Percentiles rank a stretch among this genome's conserved stretches.
Evolutionary conservation across 148 eudicot genomes (phyloP).

Genomic region (Nepenthes gracilis): DNA sequence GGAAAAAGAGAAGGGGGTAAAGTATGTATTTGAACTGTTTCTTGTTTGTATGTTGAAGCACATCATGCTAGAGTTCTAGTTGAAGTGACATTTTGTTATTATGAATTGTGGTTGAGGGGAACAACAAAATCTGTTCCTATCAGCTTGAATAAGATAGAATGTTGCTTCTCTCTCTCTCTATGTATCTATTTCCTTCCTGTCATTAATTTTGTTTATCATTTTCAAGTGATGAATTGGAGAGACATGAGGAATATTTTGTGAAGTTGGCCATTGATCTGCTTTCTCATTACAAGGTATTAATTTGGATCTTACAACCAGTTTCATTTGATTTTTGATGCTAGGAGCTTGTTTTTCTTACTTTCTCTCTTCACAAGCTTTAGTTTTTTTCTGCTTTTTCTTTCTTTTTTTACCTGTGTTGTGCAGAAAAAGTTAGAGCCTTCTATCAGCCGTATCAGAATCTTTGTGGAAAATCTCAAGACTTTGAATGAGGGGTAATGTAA

Average conservation of each 20-base stretch:
- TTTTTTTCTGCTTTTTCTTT: neutral
- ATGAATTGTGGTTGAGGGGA: no score
- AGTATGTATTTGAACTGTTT: conserved; percentile 30
- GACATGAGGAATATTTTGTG: conserved; percentile 66
- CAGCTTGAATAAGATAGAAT: no score
- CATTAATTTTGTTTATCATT: conserved; percentile 8
- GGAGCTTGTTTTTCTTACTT: neutral
- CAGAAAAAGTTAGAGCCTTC: conserved; percentile 86
- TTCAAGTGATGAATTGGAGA: conserved; percentile 79
- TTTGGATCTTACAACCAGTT: conserved; percentile 1
- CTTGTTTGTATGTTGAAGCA: neutral
- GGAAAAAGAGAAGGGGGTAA: conserved; percentile 61
- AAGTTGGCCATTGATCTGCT: conserved; percentile 67
- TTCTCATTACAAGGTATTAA: conserved; percentile 59
- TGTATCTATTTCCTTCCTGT: neutral
- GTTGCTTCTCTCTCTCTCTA: no score
- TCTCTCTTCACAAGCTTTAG: neutral
- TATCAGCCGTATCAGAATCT: conserved; percentile 61
- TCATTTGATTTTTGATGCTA: conserved; percentile 5
- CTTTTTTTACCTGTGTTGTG: neutral
- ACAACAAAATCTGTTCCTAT: no score
- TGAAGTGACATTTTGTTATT: no score
- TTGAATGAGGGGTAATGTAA: conserved; percentile 54
- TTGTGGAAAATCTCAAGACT: conserved; percentile 70
- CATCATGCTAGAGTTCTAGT: no score